Percentiles rank a stretch among this genome's conserved stretches.
Evolutionary conservation across 768 basidiomycete genomes (phyloP).

Genomic region (Tremella yokohamensis): DNA sequence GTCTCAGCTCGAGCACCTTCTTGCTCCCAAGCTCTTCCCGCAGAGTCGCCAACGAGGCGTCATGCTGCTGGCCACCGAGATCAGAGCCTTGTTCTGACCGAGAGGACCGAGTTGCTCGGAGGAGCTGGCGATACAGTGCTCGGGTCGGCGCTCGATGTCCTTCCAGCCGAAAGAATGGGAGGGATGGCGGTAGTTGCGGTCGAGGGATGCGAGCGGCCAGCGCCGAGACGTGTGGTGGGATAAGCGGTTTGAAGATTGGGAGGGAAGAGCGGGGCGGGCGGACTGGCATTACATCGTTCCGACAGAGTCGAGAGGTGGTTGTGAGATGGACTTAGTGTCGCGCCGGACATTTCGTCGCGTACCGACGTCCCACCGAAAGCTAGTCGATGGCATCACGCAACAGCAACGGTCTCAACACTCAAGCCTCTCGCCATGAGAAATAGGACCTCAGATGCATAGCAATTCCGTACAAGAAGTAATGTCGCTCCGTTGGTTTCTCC

Average conservation of each 20-base stretch:
- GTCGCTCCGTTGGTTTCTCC: constrained; percentile 50
- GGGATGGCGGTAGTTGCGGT: background rate
- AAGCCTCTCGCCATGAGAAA: background rate
- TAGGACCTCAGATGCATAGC: background rate
- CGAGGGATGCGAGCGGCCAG: background rate
- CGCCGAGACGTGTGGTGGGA: too few relatives aligned
- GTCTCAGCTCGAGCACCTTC: background rate
- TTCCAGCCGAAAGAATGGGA: constrained; percentile 16
- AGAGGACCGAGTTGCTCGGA: constrained; percentile 1
- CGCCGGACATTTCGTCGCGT: too few relatives aligned
- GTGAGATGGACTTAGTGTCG: too few relatives aligned
- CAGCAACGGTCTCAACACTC: background rate
- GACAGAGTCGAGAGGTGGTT: too few relatives aligned
- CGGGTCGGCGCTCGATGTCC: constrained; percentile 9
- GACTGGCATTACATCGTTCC: too few relatives aligned
- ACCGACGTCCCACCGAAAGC: too few relatives aligned
- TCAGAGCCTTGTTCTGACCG: too few relatives aligned
- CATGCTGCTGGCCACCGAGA: too few relatives aligned
- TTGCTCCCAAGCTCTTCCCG: background rate
- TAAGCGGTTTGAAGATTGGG: too few relatives aligned
- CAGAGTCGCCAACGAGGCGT: too few relatives aligned
- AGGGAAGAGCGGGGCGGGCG: too few relatives aligned
- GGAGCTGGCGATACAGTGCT: constrained; percentile 12
- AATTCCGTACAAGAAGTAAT: constrained; percentile 15
- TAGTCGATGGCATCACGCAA: too few relatives aligned